phyloP scores from a whole-genome alignment of 2,329 filamentous ascomycete species.

The Sphaerulina vaccinii region DNA sequence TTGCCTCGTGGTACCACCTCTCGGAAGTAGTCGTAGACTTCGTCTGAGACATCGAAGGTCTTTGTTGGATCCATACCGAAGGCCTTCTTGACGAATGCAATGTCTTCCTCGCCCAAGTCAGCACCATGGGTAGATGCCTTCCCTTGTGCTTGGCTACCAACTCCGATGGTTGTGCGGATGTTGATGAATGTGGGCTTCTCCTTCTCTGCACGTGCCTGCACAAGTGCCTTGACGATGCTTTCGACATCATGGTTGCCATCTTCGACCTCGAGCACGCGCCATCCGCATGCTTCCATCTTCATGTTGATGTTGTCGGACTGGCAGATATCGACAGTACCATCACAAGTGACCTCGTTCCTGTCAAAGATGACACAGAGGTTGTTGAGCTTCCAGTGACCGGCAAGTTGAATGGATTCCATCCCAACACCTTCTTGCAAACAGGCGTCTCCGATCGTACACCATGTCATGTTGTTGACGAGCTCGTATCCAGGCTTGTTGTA shows the following conservation, averaged over 20 bases:
- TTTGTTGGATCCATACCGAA: constrained; percentile 51
- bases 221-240: constrained; percentile 50
- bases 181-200: constrained; percentile 58
- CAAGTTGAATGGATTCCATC: constrained; percentile 58
- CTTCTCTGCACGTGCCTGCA: constrained; percentile 36
- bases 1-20: constrained; percentile 50
- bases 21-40: constrained; percentile 54
- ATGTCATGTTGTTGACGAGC: constrained; percentile 54
- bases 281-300: constrained; percentile 58
- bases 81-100: constrained; percentile 55
- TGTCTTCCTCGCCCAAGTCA: constrained; percentile 55
- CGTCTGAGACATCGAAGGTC: constrained; percentile 41
- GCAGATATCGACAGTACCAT: constrained; percentile 53
- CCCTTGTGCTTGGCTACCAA: constrained; percentile 52
- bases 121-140: constrained; percentile 59
- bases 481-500: constrained; percentile 54
- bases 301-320: constrained; percentile 57
- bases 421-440: constrained; percentile 60
- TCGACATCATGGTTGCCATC: constrained; percentile 55
- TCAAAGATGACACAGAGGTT: constrained; percentile 60
- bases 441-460: constrained; percentile 59
- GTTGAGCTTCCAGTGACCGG: constrained; percentile 55
- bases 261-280: constrained; percentile 55
- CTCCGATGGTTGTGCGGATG: constrained; percentile 56
- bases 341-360: constrained; percentile 61